phyloP scores from a whole-genome alignment of 139 green algal genomes.

The Auxenochlorella pyrenoidosa region DNA sequence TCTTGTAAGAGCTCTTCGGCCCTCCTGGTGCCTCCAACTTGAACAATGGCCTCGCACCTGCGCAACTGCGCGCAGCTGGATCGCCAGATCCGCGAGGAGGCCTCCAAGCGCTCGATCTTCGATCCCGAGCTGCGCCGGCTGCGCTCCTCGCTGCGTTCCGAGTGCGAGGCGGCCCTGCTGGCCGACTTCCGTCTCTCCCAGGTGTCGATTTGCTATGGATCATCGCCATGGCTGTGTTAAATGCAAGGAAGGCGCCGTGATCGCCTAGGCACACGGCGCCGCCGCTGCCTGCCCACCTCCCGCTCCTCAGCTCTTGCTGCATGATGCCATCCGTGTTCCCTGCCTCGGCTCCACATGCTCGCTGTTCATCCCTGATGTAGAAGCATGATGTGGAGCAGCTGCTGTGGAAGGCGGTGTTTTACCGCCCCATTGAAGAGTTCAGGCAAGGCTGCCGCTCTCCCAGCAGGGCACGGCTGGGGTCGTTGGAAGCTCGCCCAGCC shows the following conservation, averaged over 20 bases:
- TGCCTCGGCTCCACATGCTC: not conserved
- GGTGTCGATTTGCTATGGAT: constrained; percentile 16
- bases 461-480: not conserved
- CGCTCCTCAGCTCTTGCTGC: not conserved
- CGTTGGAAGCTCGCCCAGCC: too few species aligned
- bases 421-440: constrained; percentile 84
- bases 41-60: constrained; percentile 21
- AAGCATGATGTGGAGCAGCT: constrained; percentile 59
- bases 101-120: constrained; percentile 39
- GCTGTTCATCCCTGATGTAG: not conserved
- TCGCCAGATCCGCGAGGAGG: not conserved
- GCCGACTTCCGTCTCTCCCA: constrained; percentile 59
- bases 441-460: constrained; percentile 40
- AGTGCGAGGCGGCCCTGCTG: constrained; percentile 67
- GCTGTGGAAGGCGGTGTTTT: constrained; percentile 80
- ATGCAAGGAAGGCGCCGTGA: not conserved
- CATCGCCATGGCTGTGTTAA: not conserved
- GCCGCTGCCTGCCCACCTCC: constrained; percentile 4
- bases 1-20: too few species aligned
- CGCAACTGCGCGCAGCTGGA: not conserved
- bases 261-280: not conserved
- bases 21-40: not conserved
- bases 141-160: constrained; percentile 54
- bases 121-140: constrained; percentile 60
- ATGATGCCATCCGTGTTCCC: not conserved